Evolutionary conservation across 1,284 basidiomycete species (phyloP).

Genomic region (Schizophyllum commune): DNA sequence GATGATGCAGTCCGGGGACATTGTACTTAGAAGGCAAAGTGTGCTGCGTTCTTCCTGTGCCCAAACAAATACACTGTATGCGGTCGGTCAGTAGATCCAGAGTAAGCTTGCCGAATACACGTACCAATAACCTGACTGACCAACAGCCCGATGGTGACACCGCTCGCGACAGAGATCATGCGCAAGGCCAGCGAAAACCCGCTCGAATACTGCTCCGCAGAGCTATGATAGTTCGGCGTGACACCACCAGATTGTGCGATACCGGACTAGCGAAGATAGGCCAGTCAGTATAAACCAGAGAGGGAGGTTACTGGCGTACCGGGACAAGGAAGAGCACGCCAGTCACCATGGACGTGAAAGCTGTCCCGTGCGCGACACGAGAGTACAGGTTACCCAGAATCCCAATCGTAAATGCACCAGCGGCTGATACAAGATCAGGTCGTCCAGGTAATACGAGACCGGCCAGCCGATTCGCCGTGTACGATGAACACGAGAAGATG

Average conservation of each 20-base stretch:
- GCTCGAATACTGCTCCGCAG: constrained; percentile 59
- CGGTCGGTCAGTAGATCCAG: too few relatives aligned
- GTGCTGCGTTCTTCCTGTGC: constrained; percentile 59
- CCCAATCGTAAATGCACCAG: constrained; percentile 81
- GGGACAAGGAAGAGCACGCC: constrained; percentile 81
- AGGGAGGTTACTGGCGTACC: constrained; percentile 44
- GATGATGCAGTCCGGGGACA: too few relatives aligned
- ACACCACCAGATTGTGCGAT: constrained; percentile 82
- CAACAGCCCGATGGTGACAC: constrained; percentile 79
- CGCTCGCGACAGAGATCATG: constrained; percentile 84
- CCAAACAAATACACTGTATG: constrained; percentile 74
- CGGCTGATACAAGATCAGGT: constrained; percentile 58
- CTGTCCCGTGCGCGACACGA: constrained; percentile 67
- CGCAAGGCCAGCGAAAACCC: constrained; percentile 62
- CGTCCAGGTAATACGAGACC: constrained; percentile 40
- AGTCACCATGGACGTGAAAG: constrained; percentile 87
- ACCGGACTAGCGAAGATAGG: constrained; percentile 51
- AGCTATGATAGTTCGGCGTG: constrained; percentile 57
- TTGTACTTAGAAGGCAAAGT: constrained; percentile 73
- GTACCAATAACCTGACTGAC: constrained; percentile 62
- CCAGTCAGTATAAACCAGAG: too few relatives aligned
- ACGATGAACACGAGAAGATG: constrained; percentile 69
- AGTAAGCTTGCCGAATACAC: constrained; percentile 5
- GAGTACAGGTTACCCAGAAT: constrained; percentile 78
- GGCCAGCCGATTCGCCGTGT: constrained; percentile 58